Conservation (phyloP, 2,329 filamentous ascomycete species). For the Arthrobotrys megalospora region DNA sequence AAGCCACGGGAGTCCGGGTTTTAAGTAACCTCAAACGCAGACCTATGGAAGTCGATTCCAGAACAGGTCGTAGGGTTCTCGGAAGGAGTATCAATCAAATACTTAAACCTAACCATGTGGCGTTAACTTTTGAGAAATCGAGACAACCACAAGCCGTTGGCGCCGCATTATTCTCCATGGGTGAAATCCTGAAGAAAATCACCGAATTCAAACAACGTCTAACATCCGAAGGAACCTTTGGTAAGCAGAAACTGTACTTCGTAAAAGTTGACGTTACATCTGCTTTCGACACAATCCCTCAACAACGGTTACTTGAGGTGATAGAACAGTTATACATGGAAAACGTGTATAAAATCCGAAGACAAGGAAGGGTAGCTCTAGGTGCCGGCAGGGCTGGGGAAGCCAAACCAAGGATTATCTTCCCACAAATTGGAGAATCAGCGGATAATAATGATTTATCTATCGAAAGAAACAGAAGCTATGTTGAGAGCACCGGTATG, state of each 20-base stretch:
- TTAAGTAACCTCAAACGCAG: constrained; percentile 88
- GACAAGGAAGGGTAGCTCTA: constrained; percentile 66
- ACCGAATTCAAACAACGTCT: constrained; percentile 77
- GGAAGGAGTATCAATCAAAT: constrained; percentile 79
- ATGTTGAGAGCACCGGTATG: constrained; percentile 63
- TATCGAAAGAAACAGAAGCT: constrained; percentile 65
- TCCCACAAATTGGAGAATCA: constrained; percentile 47
- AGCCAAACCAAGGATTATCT: constrained; percentile 62
- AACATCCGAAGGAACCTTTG: constrained; percentile 65
- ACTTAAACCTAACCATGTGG: constrained; percentile 80
- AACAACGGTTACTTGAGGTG: constrained; percentile 79
- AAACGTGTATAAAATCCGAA: constrained; percentile 77
- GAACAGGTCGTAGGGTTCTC: constrained; percentile 67
- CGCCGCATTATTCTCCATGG: constrained; percentile 83
- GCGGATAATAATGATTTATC: constrained; percentile 62
- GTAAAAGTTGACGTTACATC: constrained; percentile 92
- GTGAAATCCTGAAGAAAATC: constrained; percentile 82
- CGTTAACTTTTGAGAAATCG: constrained; percentile 84
- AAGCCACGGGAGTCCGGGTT: constrained; percentile 80
- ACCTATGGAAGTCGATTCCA: constrained; percentile 68
- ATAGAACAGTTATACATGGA: constrained; percentile 68
- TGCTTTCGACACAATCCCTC: constrained; percentile 96
- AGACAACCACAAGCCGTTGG: constrained; percentile 77
- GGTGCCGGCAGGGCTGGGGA: constrained; percentile 69
- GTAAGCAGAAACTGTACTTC: constrained; percentile 77